phyloP scores from a whole-genome alignment of 2,329 filamentous ascomycete genomes.

The Zymoseptoria pseudotritici region DNA sequence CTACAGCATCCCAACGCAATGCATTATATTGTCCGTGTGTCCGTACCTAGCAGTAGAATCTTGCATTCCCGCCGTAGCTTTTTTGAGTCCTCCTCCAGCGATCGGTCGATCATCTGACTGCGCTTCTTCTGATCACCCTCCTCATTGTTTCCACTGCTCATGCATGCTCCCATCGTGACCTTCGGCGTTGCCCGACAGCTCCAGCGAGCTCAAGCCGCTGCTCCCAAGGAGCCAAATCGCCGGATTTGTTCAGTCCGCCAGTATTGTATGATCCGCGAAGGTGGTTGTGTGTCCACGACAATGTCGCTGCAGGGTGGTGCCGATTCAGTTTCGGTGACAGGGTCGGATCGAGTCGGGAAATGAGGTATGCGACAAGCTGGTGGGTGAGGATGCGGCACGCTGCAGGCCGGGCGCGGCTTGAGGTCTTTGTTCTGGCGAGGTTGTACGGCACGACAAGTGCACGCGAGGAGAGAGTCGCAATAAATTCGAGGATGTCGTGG shows the following conservation, averaged over 20 bases:
- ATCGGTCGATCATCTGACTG: slow-evolving; percentile 91
- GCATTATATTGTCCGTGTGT: not conserved
- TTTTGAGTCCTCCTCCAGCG: slow-evolving; percentile 88
- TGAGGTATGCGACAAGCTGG: slow-evolving; percentile 1
- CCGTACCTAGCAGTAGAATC: slow-evolving; percentile 83
- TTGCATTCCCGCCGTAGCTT: slow-evolving; percentile 96
- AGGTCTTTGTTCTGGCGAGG: slow-evolving; percentile 12
- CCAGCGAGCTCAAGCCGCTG: slow-evolving; percentile 21
- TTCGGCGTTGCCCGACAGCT: slow-evolving; percentile 17
- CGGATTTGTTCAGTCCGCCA: slow-evolving; percentile 11
- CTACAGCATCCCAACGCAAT: not conserved
- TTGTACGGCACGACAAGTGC: slow-evolving; percentile 2
- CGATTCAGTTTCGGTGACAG: not conserved
- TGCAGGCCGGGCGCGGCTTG: slow-evolving; percentile 8
- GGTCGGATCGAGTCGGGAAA: slow-evolving; percentile 1
- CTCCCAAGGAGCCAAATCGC: slow-evolving; percentile 17
- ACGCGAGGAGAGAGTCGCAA: not conserved
- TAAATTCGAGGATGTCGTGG: not conserved
- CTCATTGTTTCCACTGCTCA: slow-evolving; percentile 78
- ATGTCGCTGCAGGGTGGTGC: not conserved
- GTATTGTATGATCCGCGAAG: slow-evolving; percentile 1
- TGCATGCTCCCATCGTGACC: slow-evolving; percentile 75
- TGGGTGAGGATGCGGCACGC: slow-evolving; percentile 13
- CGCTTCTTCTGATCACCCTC: slow-evolving; percentile 90
- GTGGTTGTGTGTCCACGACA: not conserved